Base-by-base conservation (phyloP, 1,284 basidiomycete genomes). In the Albatrellus sp. region DNA sequence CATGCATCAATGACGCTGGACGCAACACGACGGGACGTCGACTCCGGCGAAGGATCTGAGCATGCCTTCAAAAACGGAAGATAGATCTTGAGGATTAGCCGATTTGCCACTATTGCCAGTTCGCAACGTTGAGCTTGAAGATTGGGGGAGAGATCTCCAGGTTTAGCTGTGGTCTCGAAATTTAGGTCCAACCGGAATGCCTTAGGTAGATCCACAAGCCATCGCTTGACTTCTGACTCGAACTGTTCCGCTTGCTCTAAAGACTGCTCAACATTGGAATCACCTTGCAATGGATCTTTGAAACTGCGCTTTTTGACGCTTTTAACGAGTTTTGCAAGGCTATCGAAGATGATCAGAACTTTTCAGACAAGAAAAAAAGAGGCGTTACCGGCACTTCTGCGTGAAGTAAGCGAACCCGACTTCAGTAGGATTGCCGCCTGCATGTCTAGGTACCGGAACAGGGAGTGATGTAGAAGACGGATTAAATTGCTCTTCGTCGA, bases 71-170 rank as follows among this genome's bases (percentile, higher is more conserved):
- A 56, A 59, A 83, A 81, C 0, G 82, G 81, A n/a, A 77, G 56
- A 56, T 80, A 84, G 8, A 75, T 63, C 57, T 74, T 76, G 51
- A 85, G 61, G 46, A 81, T 65, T 41, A 82, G 56, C 36, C 74
- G 62, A 48, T 82, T 69, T 5, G 77, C 75, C 35, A 71, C 63
- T 33, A 80, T 69, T 0, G 68, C 67, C 37, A 84, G 61, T 50
- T 80, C 80, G 52, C 68, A 80, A 20, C 69, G 69, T 52, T 73
- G 72, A 6, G 69, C 66, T 42, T 68, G 55, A 14, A 72, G 60
- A 37, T 60, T 50, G 4, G 60, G 59, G 47, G 63, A 52, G 49
- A 57, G 44, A 30, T 52, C 52, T n/a, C 50, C n/a, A 17, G 36
- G 14, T 36, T 52, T 16, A 2, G 16, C 19, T 8, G 40, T 41